These are phyloP conservation scores for Solanum hybrid DNA, from an alignment of 305 asterid species.

Conservation along the genomic window DNA sequence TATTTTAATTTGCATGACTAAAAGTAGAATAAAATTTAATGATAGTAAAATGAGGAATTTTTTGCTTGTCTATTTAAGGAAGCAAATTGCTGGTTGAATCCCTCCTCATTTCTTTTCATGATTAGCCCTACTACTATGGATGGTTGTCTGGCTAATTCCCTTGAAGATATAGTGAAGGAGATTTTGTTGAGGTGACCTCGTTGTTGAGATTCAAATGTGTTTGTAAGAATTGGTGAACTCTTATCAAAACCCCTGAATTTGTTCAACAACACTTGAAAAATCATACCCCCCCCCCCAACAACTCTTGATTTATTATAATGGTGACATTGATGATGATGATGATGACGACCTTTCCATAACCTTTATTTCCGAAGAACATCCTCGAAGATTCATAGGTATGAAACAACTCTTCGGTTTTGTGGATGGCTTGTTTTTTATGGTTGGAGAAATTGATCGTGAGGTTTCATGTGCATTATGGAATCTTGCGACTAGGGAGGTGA, in stretches of 20 bases:
- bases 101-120: no score
- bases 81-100: not conserved
- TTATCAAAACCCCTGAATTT: not conserved
- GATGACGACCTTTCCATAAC: no score
- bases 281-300: not conserved
- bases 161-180: not conserved
- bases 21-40: not conserved
- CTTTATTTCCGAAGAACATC: no score
- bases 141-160: not conserved
- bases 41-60: not conserved
- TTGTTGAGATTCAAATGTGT: not conserved
- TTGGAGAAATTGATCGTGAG: no score
- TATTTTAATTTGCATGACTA: not conserved
- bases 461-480: no score
- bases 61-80: not conserved
- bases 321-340: not conserved
- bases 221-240: not conserved
- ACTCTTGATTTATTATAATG: not conserved
- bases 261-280: not conserved
- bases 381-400: no score
- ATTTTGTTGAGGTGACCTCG: not conserved
- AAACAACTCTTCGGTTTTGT: no score
- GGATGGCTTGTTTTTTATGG: no score
- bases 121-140: not conserved
- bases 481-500: no score